Conservation (phyloP, 2,329 filamentous ascomycete genomes). For the Ophiostoma ulmi region DNA sequence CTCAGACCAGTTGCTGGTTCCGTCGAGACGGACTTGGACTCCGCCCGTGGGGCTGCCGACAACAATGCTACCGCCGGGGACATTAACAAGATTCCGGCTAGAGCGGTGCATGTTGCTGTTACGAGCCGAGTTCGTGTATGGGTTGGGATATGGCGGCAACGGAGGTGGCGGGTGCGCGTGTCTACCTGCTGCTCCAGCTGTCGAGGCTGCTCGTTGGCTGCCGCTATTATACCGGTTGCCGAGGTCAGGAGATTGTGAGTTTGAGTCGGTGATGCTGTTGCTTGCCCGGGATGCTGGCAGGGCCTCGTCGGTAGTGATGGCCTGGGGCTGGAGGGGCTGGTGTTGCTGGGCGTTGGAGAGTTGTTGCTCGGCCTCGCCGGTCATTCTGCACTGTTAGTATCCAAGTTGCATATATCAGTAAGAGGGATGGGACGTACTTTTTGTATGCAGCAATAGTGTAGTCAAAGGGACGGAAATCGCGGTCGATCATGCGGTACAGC, state of each 20-base stretch:
- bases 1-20: conserved; percentile 77
- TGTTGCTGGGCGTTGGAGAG: conserved; percentile 11
- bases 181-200: conserved; percentile 28
- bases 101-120: conserved; percentile 21
- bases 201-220: conserved; percentile 30
- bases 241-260: conserved; percentile 1
- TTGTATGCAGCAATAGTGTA: conserved; percentile 80
- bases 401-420: background rate
- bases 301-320: conserved; percentile 49
- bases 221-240: background rate
- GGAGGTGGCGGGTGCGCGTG: conserved; percentile 33
- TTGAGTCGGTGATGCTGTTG: conserved; percentile 23
- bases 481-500: conserved; percentile 89
- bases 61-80: conserved; percentile 60
- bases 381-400: conserved; percentile 23
- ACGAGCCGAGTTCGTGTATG: conserved; percentile 38
- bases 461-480: conserved; percentile 89
- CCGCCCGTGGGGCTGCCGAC: conserved; percentile 73
- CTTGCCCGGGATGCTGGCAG: conserved; percentile 38
- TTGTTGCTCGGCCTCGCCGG: conserved; percentile 30
- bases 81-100: conserved; percentile 31
- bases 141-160: conserved; percentile 45
- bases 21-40: conserved; percentile 85
- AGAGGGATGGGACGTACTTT: conserved; percentile 47
- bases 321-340: conserved; percentile 37